Base-by-base conservation (phyloP, 306 rosid species). In the Urtica urens region DNA sequence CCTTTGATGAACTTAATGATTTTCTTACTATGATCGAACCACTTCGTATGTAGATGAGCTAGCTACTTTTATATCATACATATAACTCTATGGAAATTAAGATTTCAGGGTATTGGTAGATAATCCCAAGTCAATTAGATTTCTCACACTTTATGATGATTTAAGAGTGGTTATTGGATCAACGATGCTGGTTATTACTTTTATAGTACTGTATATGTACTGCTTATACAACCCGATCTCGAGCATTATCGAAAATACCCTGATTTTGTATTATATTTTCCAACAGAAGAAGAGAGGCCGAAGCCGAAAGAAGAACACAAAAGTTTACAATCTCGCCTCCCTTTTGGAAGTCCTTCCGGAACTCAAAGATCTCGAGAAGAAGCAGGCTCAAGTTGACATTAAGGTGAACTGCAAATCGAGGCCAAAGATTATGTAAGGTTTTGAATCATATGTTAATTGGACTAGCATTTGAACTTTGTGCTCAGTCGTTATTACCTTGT, bases 281-380 rank as follows among this genome's bases (percentile, higher is more conserved):
- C 42, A 34, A 16, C 72, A 59, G 72, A 69, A 72, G 54, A 59
- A 46, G 53, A 79, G 65, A 66, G 76, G 49, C 17, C 58, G 79
- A 48, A 79, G 92, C 27, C 75, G 82, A 6, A 78, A 74, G 68
- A 81, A 65, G 65, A 65, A 81, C 64, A 64, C 79, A 75, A 81
- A 81, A 53, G 84, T 79, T 15, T 81, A 81, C 57, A 69, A 79
- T 68, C 87, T 90, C 44, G 68, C 84, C 22, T 18, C 82, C 25
- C 78, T 88, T 46, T 18, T 71, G 5, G 95, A 81, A 23, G 57
- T 60, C 58, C 87, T 90, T 67, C 86, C 93, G 5, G 76, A 78
- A 50, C 44, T 77, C 56, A 71, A 71, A 62, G 60, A 42, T 41
- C 45, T 64, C 7, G 10, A 0, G n/a, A 49, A 23, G 38, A 60